Percentiles rank a stretch among this genome's conserved stretches.
Evolutionary conservation across 129 eudicot species (phyloP).

Genomic region (Flaveria ramosissima): DNA sequence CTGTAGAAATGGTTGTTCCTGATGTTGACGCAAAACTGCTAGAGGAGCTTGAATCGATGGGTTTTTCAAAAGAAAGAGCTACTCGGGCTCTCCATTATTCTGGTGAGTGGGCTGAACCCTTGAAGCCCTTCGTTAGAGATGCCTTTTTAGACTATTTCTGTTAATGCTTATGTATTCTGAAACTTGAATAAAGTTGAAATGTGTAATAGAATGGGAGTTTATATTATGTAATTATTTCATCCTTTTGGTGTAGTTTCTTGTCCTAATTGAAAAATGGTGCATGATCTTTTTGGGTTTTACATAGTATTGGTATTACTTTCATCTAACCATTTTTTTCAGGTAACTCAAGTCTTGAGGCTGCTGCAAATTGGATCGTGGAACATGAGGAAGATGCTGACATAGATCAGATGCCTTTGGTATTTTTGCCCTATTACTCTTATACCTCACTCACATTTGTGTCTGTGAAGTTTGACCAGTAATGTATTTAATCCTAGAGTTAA

Average conservation of each 20-base stretch:
- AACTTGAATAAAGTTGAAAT: neutral
- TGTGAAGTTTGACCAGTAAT: constrained; percentile 11
- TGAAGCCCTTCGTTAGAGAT: neutral
- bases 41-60: constrained; percentile 80
- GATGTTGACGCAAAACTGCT: constrained; percentile 78
- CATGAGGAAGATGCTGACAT: constrained; percentile 90
- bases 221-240: neutral
- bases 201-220: neutral
- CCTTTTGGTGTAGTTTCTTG: neutral
- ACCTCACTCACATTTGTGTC: constrained; percentile 9
- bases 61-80: constrained; percentile 76
- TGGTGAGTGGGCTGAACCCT: constrained; percentile 49
- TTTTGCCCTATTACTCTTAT: constrained; percentile 16
- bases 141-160: neutral
- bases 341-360: constrained; percentile 76
- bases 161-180: constrained; percentile 4
- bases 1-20: constrained; percentile 89
- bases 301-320: constrained; percentile 5
- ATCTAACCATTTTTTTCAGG: constrained; percentile 48
- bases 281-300: neutral
- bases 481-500: neutral
- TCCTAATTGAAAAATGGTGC: neutral
- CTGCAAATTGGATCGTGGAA: constrained; percentile 86
- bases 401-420: constrained; percentile 87
- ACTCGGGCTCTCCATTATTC: constrained; percentile 92